These are phyloP conservation scores for Leishmania amazonensis DNA, from an alignment of 208 protist genomes.

Conservation along the genomic window DNA sequence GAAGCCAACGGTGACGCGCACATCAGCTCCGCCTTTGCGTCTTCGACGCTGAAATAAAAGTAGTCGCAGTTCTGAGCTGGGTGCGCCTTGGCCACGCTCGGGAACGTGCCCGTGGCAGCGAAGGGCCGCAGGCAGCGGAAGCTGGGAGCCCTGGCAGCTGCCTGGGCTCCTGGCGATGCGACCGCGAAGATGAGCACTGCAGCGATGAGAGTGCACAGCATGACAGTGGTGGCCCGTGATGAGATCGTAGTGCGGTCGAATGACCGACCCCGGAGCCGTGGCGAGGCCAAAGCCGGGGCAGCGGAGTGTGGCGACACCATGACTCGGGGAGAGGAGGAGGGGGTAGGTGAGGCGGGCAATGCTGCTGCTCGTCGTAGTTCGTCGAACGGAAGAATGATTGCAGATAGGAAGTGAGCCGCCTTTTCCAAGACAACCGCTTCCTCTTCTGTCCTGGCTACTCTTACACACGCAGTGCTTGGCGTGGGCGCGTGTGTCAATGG, in stretches of 20 bases:
- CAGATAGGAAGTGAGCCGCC: neutral
- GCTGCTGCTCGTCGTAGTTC: neutral
- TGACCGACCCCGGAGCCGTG: neutral
- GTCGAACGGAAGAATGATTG: neutral
- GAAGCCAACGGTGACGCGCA: constrained; percentile 27
- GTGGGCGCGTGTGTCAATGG: neutral
- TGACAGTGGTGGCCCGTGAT: neutral
- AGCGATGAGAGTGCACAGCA: neutral
- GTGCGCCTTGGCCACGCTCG: constrained; percentile 30
- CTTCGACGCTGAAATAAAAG: constrained; percentile 50
- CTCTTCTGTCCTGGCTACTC: neutral
- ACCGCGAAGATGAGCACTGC: neutral
- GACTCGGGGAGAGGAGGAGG: neutral
- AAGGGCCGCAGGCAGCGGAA: constrained; percentile 74
- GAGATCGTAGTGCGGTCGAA: too few species aligned
- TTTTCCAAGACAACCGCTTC: neutral
- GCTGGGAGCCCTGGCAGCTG: neutral
- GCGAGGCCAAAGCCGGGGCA: neutral
- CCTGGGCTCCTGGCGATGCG: neutral
- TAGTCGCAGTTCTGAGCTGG: constrained; percentile 59
- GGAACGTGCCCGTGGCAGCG: constrained; percentile 40
- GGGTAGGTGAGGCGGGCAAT: neutral
- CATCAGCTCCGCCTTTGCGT: constrained; percentile 33
- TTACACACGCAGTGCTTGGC: neutral
- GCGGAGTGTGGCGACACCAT: neutral